These are phyloP conservation scores for Yamadazyma jaroonii DNA, from an alignment of 1,139 yeast genomes.

Conservation along the genomic window DNA sequence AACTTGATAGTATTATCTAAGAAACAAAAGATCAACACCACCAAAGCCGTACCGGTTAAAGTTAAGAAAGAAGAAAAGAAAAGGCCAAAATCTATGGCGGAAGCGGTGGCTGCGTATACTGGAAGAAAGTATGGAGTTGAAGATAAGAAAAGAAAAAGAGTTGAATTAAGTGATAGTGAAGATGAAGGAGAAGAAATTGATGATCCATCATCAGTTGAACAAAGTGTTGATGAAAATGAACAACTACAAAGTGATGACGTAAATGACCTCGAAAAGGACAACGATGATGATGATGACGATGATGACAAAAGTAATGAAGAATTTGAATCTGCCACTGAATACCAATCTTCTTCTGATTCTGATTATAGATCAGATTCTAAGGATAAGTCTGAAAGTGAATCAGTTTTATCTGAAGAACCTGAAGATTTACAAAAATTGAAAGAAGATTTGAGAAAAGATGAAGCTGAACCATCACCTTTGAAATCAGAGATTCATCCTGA, in stretches of 20 bases:
- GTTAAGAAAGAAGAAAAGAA: slow-evolving; percentile 9
- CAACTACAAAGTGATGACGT: slow-evolving; percentile 7
- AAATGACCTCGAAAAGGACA: slow-evolving; percentile 15
- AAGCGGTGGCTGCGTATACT: slow-evolving; percentile 59
- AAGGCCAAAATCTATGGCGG: slow-evolving; percentile 55
- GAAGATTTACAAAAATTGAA: slow-evolving; percentile 33
- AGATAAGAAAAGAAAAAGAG: slow-evolving; percentile 27
- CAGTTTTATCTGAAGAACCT: slow-evolving; percentile 18
- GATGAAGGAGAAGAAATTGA: slow-evolving; percentile 21
- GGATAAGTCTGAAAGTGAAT: slow-evolving; percentile 9
- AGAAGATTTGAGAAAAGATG: slow-evolving; percentile 32
- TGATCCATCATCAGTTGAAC: neutral
- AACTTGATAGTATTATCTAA: slow-evolving; percentile 39
- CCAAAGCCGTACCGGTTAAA: slow-evolving; percentile 5
- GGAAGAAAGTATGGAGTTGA: slow-evolving; percentile 48
- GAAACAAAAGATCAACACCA: slow-evolving; percentile 7
- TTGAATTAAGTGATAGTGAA: slow-evolving; percentile 21
- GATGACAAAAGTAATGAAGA: slow-evolving; percentile 12
- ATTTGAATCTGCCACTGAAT: slow-evolving; percentile 15
- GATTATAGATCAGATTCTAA: slow-evolving; percentile 12
- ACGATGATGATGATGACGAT: slow-evolving; percentile 15
- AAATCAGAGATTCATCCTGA: neutral
- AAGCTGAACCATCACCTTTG: slow-evolving; percentile 14
- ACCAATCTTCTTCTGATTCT: slow-evolving; percentile 13
- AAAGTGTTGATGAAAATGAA: slow-evolving; percentile 1